Percentiles rank a stretch among this genome's conserved stretches.
Conservation (phyloP, 345 rosid genomes). For the Jatropha curcas region DNA sequence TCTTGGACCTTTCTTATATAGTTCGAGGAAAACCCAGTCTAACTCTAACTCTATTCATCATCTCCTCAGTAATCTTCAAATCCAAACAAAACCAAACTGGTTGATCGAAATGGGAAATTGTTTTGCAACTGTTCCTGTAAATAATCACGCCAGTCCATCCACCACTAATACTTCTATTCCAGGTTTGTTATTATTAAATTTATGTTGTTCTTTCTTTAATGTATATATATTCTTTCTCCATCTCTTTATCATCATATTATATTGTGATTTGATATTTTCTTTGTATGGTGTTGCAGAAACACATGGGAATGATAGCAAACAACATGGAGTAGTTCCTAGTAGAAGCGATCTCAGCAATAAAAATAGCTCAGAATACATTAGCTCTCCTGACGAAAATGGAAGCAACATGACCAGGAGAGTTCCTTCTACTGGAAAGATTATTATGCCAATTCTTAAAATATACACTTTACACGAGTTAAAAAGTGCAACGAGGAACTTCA, state of each 20-base stretch:
- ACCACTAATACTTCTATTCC: neutral
- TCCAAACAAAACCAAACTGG: neutral
- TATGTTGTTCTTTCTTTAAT: neutral
- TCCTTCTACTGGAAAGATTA: slow-evolving; percentile 22
- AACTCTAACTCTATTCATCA: too few species aligned
- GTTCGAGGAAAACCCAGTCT: neutral
- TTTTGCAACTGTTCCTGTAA: slow-evolving; percentile 9
- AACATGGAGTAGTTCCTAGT: neutral
- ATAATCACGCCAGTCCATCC: neutral
- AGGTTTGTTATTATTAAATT: neutral
- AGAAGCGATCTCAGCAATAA: neutral
- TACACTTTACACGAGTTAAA: slow-evolving; percentile 56
- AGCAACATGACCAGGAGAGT: neutral
- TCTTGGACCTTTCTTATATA: neutral
- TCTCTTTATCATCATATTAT: neutral
- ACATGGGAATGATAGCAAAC: neutral
- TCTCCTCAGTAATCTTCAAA: neutral
- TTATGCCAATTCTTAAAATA: slow-evolving; percentile 43
- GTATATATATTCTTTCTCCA: neutral
- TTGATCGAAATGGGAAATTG: slow-evolving; percentile 20
- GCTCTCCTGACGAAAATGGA: neutral
- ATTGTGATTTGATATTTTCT: neutral
- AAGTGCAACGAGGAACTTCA: slow-evolving; percentile 72
- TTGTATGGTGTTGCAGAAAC: neutral
- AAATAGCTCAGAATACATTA: neutral